These are phyloP conservation scores for Bonia amplexicaulis DNA, from an alignment of 176 grass and related monocot species.

Conservation along the genomic window DNA sequence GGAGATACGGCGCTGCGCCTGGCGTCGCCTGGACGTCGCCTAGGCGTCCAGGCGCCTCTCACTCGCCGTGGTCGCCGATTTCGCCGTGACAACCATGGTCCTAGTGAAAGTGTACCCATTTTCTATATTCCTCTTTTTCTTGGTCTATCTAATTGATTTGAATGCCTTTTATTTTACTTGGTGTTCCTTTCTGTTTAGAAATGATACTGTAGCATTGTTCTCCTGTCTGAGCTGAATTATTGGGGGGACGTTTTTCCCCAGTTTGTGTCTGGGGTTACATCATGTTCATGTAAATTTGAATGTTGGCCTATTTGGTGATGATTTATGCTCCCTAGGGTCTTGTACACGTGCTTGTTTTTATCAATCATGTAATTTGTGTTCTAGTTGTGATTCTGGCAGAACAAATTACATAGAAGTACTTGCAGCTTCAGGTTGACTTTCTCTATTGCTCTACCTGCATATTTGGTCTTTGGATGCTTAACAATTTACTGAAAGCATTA, in stretches of 20 bases:
- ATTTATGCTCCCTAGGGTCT: background rate
- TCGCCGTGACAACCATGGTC: too few species aligned
- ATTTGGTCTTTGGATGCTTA: slow-evolving; percentile 2
- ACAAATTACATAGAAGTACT: background rate
- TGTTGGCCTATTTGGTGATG: background rate
- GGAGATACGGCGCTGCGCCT: too few species aligned
- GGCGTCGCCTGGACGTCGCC: too few species aligned
- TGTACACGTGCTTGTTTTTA: background rate
- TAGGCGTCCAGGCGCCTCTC: too few species aligned
- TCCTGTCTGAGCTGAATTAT: background rate
- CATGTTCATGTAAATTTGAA: background rate
- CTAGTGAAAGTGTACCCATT: background rate
- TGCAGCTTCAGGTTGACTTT: background rate
- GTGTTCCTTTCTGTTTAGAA: background rate
- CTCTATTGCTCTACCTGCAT: background rate
- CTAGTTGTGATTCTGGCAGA: background rate
- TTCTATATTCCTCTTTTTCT: background rate
- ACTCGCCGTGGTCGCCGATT: too few species aligned
- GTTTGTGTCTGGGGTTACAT: background rate
- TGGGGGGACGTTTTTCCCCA: background rate
- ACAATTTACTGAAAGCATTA: slow-evolving; percentile 11
- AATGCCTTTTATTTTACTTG: background rate
- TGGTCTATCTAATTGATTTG: background rate
- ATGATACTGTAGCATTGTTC: background rate
- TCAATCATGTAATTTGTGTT: background rate